Percentiles rank a stretch among this genome's conserved stretches.
Evolutionary conservation across 2,329 filamentous ascomycete species (phyloP).

Genomic region (Aureobasidium namibiae): DNA sequence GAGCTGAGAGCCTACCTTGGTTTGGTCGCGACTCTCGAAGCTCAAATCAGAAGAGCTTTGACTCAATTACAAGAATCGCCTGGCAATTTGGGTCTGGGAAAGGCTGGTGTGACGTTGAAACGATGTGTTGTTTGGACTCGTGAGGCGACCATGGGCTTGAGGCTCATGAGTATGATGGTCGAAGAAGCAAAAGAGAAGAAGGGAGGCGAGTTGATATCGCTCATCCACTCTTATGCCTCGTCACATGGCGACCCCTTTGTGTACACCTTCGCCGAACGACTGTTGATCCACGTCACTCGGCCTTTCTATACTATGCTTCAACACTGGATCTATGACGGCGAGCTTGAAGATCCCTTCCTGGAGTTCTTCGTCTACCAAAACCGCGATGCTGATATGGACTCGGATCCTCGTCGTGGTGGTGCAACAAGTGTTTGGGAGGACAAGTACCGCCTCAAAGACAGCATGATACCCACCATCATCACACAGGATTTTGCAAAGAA

Average conservation of each 20-base stretch:
- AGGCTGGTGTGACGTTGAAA: constrained; percentile 86
- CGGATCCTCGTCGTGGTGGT: constrained; percentile 41
- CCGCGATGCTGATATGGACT: constrained; percentile 42
- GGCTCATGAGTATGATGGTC: constrained; percentile 88
- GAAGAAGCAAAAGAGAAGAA: constrained; percentile 76
- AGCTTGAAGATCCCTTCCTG: constrained; percentile 88
- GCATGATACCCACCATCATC: constrained; percentile 89
- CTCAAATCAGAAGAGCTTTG: constrained; percentile 78
- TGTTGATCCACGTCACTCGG: constrained; percentile 77
- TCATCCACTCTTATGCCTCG: constrained; percentile 88
- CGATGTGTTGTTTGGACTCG: constrained; percentile 95
- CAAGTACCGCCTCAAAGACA: constrained; percentile 79
- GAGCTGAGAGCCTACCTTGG: constrained; percentile 86
- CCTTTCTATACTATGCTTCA: constrained; percentile 96
- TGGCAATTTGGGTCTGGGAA: constrained; percentile 60
- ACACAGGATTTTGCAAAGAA: constrained; percentile 91
- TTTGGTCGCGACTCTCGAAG: constrained; percentile 84
- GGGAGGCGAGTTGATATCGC: constrained; percentile 83
- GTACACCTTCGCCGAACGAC: constrained; percentile 80
- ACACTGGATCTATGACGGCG: constrained; percentile 97
- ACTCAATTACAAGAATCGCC: constrained; percentile 60
- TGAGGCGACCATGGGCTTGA: constrained; percentile 90
- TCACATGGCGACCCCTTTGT: constrained; percentile 95
- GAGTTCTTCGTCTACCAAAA: constrained; percentile 95
- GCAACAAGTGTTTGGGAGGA: constrained; percentile 95